These are phyloP conservation scores for Trichoderma polysporum DNA, from an alignment of 2,329 filamentous ascomycete genomes.

Conservation along the genomic window DNA sequence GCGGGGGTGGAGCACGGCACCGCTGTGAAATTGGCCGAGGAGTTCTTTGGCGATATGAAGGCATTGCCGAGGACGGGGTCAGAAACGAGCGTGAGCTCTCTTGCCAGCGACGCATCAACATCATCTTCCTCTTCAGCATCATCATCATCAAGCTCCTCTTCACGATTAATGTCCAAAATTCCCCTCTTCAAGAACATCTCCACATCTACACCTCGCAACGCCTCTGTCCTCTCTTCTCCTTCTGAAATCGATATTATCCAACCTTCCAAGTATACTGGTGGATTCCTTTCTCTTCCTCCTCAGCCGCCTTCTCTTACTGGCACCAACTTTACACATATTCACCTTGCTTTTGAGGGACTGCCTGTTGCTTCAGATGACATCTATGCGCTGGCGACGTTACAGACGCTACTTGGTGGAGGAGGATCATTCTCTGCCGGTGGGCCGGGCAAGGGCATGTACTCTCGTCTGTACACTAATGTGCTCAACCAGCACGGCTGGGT, in stretches of 20 bases:
- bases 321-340: conserved; percentile 84
- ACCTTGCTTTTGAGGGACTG: conserved; percentile 92
- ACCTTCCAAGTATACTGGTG: conserved; percentile 85
- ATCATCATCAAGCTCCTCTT: conserved; percentile 37
- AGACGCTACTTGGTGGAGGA: conserved; percentile 92
- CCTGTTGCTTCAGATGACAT: conserved; percentile 90
- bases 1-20: conserved; percentile 82
- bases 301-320: conserved; percentile 77
- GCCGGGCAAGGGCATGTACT: conserved; percentile 99
- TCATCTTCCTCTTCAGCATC: conserved; percentile 36
- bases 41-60: conserved; percentile 92
- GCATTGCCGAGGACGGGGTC: conserved; percentile 56
- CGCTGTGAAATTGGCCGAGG: conserved; percentile 75
- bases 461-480: conserved; percentile 93
- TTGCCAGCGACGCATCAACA: conserved; percentile 38
- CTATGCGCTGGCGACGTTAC: conserved; percentile 91
- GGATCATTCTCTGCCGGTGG: conserved; percentile 96
- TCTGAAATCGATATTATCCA: conserved; percentile 56
- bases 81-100: conserved; percentile 51
- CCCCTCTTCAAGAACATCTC: conserved; percentile 90
- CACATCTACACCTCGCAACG: conserved; percentile 65
- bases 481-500: conserved; percentile 98
- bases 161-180: conserved; percentile 74
- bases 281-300: conserved; percentile 80
- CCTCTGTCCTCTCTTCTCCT: conserved; percentile 52